Percentiles rank a stretch among this genome's conserved stretches.
Evolutionary conservation across 495 filamentous ascomycete genomes (phyloP).

Genomic region (Tuber melanosporum): DNA sequence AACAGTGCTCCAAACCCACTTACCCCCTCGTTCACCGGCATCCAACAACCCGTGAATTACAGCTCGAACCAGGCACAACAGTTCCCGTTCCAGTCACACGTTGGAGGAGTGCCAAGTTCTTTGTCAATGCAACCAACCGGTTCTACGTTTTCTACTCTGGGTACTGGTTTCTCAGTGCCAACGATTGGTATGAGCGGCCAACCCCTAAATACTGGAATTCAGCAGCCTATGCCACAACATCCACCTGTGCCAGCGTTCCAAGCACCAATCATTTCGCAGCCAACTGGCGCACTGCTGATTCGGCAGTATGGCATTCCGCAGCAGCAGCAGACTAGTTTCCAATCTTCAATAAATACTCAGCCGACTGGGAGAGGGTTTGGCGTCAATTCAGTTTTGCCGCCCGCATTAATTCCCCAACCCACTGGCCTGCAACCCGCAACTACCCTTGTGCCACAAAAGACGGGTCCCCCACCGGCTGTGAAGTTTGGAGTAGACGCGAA

Average conservation of each 20-base stretch:
- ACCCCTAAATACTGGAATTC: conserved; percentile 44
- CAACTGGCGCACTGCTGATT: conserved; percentile 39
- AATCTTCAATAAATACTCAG: conserved; percentile 43
- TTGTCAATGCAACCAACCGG: conserved; percentile 44
- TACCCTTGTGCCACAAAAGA: conserved; percentile 73
- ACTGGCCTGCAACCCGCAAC: conserved; percentile 26
- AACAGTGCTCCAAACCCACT: conserved; percentile 58
- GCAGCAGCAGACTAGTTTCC: conserved; percentile 48
- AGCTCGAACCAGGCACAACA: conserved; percentile 38
- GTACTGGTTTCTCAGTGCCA: conserved; percentile 50
- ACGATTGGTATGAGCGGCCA: conserved; percentile 50
- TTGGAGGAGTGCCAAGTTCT: conserved; percentile 44
- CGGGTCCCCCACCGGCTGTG: conserved; percentile 83
- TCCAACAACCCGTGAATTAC: conserved; percentile 52
- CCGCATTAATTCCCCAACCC: conserved; percentile 51
- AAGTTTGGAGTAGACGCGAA: conserved; percentile 76
- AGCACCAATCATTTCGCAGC: conserved; percentile 48
- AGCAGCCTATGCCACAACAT: conserved; percentile 52
- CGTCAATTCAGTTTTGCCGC: conserved; percentile 55
- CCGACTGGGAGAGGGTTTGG: conserved; percentile 42
- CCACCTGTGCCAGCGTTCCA: conserved; percentile 19
- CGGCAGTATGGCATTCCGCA: conserved; percentile 50
- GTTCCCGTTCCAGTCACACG: conserved; percentile 47
- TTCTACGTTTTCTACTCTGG: conserved; percentile 43
- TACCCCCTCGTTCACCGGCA: conserved; percentile 80